Base-by-base conservation (phyloP, 306 rosid species). In the Boehmeria nivea region DNA sequence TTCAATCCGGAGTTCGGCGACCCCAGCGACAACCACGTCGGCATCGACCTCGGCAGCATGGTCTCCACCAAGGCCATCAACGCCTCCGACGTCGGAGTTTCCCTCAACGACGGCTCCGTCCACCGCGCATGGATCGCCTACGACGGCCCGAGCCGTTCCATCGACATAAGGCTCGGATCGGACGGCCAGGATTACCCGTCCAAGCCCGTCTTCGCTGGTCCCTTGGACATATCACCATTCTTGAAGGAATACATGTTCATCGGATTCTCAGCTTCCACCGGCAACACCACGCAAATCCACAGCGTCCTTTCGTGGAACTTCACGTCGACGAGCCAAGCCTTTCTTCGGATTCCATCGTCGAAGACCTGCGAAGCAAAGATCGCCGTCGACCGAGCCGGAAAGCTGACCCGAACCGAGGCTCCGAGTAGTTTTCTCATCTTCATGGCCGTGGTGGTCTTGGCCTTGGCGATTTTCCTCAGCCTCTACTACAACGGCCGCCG, bases 251-350 rank as follows among this genome's bases (percentile, higher is more conserved):
- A 87, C 61, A 87, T 87, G 95, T 87, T 83, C 51, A 84, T 87
- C 3, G 93, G 93, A 26, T 87, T 87, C 73, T 83, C 93, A 24
- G 95, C 95, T 68, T 76, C 95, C 43, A 87, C 93, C 9, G 93
- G 93, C 1, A 76, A 83, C 60, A 78, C 56, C 3, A 83, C 86
- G 3, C 95, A 87, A 60, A 76, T 87, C 72, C 95, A 87, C 57
- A 78, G 46, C 33, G 74, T 81, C 18, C 76, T 83, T 16, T 76
- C 93, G 4, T 83, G 95, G 95, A 80, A 78, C 54, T 83, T 86
- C 71, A 76, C 82, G 11, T 78, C 88, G 12, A 72, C 57, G 1
- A 78, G 91, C 48, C 83, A 80, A 78, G 90, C 90, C 28, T 78
- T 72, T 58, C 90, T 86, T 21, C 77, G 72, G 1, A 45, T 60